phyloP scores from a whole-genome alignment of 2,329 filamentous ascomycete species.

The Sclerotinia nivalis region DNA sequence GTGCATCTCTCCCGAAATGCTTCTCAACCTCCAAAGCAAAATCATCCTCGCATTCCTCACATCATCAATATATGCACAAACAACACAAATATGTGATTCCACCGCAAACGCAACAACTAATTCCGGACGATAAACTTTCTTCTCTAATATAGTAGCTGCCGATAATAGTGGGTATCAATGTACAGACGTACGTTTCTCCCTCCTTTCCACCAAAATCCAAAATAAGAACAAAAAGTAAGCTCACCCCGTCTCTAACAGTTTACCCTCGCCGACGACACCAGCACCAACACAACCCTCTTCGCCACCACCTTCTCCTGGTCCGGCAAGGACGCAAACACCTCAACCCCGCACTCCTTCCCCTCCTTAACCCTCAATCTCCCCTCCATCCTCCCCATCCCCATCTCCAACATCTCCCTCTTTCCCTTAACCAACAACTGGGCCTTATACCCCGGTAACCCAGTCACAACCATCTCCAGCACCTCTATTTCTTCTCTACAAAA shows the following conservation, averaged over 20 bases:
- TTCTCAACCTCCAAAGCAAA: not conserved
- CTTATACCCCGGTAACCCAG: not conserved
- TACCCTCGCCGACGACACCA: not conserved
- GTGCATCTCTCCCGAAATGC: not conserved
- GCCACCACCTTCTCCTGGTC: constrained; percentile 2
- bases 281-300: not conserved
- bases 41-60: not conserved
- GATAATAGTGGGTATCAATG: constrained; percentile 10
- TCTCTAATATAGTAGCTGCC: not conserved
- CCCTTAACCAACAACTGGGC: constrained; percentile 1
- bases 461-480: not conserved
- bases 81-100: not conserved
- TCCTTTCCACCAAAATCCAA: not conserved
- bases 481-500: not conserved
- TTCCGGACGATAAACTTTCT: constrained; percentile 20
- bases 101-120: not conserved
- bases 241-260: not conserved
- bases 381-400: not conserved
- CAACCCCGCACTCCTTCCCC: not conserved
- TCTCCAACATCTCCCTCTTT: not conserved
- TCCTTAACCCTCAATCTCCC: constrained; percentile 1
- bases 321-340: not conserved
- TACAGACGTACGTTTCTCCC: not conserved
- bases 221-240: not conserved
- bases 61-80: constrained; percentile 12